These are phyloP conservation scores for Boletus pseudo-olivaceus DNA, from an alignment of 768 basidiomycete genomes.

Conservation along the genomic window DNA sequence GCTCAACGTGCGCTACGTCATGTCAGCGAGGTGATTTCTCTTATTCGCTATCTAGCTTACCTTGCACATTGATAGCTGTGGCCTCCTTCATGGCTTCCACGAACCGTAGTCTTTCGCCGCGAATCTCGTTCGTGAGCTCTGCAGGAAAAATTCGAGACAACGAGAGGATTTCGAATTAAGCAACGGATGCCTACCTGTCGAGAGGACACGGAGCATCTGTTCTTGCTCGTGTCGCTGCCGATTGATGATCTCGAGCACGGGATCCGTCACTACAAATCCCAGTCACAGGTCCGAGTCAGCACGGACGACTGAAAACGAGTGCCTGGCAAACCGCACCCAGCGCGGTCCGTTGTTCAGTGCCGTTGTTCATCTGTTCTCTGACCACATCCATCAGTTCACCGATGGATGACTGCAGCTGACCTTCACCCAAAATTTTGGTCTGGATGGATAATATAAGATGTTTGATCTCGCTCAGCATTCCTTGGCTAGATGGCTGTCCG, in stretches of 20 bases:
- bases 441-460: conserved; percentile 33
- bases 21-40: conserved; percentile 1
- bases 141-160: neutral
- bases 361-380: conserved; percentile 38
- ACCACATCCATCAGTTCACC: conserved; percentile 37
- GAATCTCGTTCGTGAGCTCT: conserved; percentile 83
- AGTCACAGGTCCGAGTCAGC: conserved; percentile 5
- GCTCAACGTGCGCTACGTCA: conserved; percentile 71
- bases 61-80: conserved; percentile 81
- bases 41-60: conserved; percentile 34
- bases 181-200: conserved; percentile 47
- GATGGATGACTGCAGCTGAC: conserved; percentile 32
- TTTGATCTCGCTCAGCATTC: conserved; percentile 35
- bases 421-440: conserved; percentile 30
- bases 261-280: conserved; percentile 47
- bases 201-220: conserved; percentile 59
- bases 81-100: conserved; percentile 96
- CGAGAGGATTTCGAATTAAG: neutral
- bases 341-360: conserved; percentile 39
- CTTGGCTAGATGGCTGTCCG: conserved; percentile 13
- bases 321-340: conserved; percentile 31
- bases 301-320: conserved; percentile 3
- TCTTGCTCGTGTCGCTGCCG: conserved; percentile 74
- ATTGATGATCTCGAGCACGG: conserved; percentile 59
- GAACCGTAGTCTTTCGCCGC: conserved; percentile 80